Conservation (phyloP, 2,329 filamentous ascomycete genomes). For the Botrytis paeoniae region DNA sequence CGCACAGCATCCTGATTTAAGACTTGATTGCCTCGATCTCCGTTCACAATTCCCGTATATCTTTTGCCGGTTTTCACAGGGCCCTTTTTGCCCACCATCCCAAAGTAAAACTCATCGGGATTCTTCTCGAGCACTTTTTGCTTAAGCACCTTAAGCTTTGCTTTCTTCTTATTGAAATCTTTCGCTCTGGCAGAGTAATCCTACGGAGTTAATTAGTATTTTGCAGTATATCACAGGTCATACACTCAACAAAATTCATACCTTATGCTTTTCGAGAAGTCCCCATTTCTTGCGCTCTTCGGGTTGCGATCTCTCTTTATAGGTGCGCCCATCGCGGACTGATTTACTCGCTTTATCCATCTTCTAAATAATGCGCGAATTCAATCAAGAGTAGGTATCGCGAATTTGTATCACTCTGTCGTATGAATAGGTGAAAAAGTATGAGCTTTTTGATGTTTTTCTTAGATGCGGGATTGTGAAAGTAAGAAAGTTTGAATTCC, state of each 20-base stretch:
- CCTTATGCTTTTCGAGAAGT: constrained; percentile 93
- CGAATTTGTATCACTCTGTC: neutral
- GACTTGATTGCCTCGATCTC: constrained; percentile 55
- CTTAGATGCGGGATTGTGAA: neutral
- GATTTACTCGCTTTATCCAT: constrained; percentile 23
- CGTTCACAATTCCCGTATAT: constrained; percentile 55
- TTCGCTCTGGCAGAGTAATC: constrained; percentile 64
- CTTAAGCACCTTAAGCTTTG: constrained; percentile 55
- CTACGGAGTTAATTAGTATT: constrained; percentile 36
- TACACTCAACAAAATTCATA: constrained; percentile 36
- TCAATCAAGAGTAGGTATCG: constrained; percentile 56
- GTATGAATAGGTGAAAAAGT: neutral
- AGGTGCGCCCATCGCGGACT: constrained; percentile 59
- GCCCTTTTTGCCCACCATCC: constrained; percentile 62
- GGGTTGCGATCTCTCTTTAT: constrained; percentile 87
- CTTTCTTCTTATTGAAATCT: constrained; percentile 65
- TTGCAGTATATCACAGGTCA: neutral
- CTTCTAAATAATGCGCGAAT: constrained; percentile 46
- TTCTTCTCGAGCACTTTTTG: constrained; percentile 64
- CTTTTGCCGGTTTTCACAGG: constrained; percentile 50
- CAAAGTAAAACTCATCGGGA: constrained; percentile 71
- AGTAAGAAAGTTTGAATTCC: neutral
- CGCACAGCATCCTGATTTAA: constrained; percentile 57
- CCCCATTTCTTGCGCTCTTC: constrained; percentile 81
- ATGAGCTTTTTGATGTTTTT: constrained; percentile 11